Percentiles rank a stretch among this genome's conserved stretches.
Evolutionary conservation across 306 rosid genomes (phyloP).

Genomic region (Cyamopsis tetragonoloba): DNA sequence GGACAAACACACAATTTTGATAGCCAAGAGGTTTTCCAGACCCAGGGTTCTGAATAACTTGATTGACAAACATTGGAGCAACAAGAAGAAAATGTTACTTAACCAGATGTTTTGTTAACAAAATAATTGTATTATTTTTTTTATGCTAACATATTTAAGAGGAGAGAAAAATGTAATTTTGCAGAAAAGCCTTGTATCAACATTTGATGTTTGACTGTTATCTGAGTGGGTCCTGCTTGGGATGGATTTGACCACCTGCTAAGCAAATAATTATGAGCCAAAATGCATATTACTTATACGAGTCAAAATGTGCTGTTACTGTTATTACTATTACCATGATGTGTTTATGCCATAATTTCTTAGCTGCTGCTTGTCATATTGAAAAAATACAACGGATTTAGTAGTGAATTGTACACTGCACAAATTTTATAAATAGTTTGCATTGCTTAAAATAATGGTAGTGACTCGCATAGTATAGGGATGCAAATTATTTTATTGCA

Average conservation of each 20-base stretch:
- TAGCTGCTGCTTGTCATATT: no score
- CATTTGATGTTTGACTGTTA: not conserved
- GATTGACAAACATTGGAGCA: conserved; percentile 1
- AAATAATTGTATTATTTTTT: not conserved
- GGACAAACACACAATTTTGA: conserved; percentile 12
- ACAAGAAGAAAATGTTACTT: not conserved
- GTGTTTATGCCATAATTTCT: no score
- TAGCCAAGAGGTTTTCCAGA: not conserved
- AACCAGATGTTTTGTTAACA: not conserved
- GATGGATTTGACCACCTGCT: not conserved
- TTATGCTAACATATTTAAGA: not conserved
- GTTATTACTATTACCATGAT: no score
- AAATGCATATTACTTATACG: no score
- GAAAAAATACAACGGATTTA: no score
- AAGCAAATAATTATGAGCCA: not conserved
- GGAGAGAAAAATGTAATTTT: not conserved
- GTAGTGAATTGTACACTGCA: no score
- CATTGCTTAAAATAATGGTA: no score
- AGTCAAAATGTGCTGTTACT: no score
- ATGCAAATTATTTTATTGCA: no score
- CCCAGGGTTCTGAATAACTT: not conserved
- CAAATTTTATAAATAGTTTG: no score
- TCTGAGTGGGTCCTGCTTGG: not conserved
- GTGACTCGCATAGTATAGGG: no score
- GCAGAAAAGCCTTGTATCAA: not conserved